Base-by-base conservation (phyloP, 345 rosid genomes). In the Syzygium oleosum region DNA sequence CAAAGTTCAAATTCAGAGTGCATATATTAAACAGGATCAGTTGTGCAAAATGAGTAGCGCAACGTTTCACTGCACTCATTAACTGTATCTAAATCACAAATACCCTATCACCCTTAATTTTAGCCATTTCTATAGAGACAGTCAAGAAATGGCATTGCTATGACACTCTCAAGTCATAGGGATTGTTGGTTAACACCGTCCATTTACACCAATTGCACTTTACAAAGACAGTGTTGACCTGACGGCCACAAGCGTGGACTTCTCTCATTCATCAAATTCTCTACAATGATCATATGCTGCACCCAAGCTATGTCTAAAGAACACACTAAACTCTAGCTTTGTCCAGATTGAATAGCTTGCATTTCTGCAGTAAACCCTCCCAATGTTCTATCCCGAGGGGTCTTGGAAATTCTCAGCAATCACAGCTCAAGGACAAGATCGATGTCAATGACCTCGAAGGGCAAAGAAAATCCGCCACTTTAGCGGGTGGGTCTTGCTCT, bases 101-200 rank as follows among this genome's bases (percentile, higher is more conserved):
- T 7, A 68, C 79, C 13, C 0, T 23, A 17, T 34, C 79, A 10
- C 46, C 23, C 46, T 68, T 68, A 23, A 9, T 34, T 68, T 31
- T 31, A 65, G 79, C 43, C 79, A 65, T 65, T 65, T 65, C 0
- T 65, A 31, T 0, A 65, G 0, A 1, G 80, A 34, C 80, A 68
- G 46, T 34, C 80, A 4, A 34, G 80, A 68, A 68, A 68, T 68
- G 22, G 25, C 46, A 0, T 68, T 34, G 0, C 0, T 2, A 68
- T 0, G 0, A 34, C 80, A 17, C 7, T 68, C 46, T 19, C 46
- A 34, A 34, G 0, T 34, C 80, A 68, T 34, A 68, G 43, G 19
- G 46, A 68, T 34, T 68, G 25, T 34, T 3, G 4, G 46, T 68
- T 34, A 12, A 68, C 46, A 68, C 19, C 80, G 19, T 34, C 80